phyloP scores from a whole-genome alignment of 2,329 filamentous ascomycete genomes.

The Thelonectria olida region DNA sequence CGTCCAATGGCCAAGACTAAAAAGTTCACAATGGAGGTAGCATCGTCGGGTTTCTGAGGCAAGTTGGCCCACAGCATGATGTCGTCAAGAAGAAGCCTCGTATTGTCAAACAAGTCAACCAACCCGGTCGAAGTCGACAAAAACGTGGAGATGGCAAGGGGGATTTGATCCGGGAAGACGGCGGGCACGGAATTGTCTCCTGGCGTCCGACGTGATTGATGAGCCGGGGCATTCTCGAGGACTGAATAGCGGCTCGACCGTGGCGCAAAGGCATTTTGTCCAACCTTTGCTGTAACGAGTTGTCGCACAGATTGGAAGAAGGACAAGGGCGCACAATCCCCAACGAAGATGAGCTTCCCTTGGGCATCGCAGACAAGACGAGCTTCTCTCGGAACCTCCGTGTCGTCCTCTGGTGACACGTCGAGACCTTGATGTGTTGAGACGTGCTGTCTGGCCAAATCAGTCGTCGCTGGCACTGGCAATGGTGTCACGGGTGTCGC shows the following conservation, averaged over 20 bases:
- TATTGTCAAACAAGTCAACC: slow-evolving; percentile 58
- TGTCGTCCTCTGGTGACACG: slow-evolving; percentile 56
- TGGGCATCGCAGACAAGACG: slow-evolving; percentile 61
- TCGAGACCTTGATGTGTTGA: not conserved
- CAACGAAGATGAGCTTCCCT: slow-evolving; percentile 64
- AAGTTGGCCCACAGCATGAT: slow-evolving; percentile 54
- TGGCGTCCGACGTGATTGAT: slow-evolving; percentile 28
- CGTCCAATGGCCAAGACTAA: slow-evolving; percentile 61
- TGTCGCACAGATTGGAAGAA: slow-evolving; percentile 65
- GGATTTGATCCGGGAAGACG: slow-evolving; percentile 41
- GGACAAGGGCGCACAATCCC: slow-evolving; percentile 64
- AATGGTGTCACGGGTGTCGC: slow-evolving; percentile 28
- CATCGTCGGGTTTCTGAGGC: slow-evolving; percentile 45
- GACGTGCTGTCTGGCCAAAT: slow-evolving; percentile 1
- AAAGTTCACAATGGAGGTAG: slow-evolving; percentile 55
- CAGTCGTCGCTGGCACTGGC: slow-evolving; percentile 1
- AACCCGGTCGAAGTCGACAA: slow-evolving; percentile 54
- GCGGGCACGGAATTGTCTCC: slow-evolving; percentile 38
- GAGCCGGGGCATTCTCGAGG: slow-evolving; percentile 54
- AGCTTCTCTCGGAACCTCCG: slow-evolving; percentile 63
- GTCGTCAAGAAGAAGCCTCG: slow-evolving; percentile 48
- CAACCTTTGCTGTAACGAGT: slow-evolving; percentile 59
- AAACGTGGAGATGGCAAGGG: slow-evolving; percentile 47
- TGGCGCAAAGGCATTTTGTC: slow-evolving; percentile 60
- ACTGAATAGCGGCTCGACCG: slow-evolving; percentile 60